These are phyloP conservation scores for Kodamaea kaohsiungensis DNA, from an alignment of 805 yeast species.

Conservation along the genomic window DNA sequence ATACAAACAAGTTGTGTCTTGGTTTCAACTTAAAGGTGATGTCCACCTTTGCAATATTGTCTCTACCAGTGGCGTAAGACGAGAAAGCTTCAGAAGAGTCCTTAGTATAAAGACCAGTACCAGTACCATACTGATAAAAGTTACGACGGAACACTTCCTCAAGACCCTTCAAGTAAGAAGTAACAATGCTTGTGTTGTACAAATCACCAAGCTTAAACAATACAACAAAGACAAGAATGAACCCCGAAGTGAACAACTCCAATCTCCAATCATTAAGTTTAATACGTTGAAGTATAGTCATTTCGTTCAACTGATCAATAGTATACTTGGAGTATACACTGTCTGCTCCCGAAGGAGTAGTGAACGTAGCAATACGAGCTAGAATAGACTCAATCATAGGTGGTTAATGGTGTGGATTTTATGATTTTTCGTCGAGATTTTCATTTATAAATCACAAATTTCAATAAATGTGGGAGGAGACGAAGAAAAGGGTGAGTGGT, in stretches of 20 bases:
- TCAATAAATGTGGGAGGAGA: background rate
- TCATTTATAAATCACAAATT: background rate
- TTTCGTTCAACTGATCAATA: constrained; percentile 54
- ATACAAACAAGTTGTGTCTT: constrained; percentile 76
- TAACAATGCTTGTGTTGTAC: constrained; percentile 58
- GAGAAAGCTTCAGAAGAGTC: constrained; percentile 64
- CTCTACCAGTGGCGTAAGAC: constrained; percentile 88
- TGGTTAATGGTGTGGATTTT: background rate
- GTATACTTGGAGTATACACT: constrained; percentile 28
- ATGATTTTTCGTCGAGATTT: constrained; percentile 1
- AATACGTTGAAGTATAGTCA: constrained; percentile 63
- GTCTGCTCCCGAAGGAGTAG: background rate
- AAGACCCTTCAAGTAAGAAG: constrained; percentile 50
- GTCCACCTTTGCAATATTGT: constrained; percentile 64
- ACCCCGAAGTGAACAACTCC: constrained; percentile 58
- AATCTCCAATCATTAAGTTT: constrained; percentile 70
- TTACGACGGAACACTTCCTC: constrained; percentile 58
- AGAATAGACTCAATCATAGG: background rate
- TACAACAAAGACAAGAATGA: constrained; percentile 50
- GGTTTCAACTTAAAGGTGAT: constrained; percentile 66
- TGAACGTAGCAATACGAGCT: background rate
- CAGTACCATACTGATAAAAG: constrained; percentile 77
- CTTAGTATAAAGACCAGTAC: constrained; percentile 46
- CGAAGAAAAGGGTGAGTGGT: background rate
- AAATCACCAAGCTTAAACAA: constrained; percentile 60